Evolutionary conservation across 2,329 filamentous ascomycete genomes (phyloP).

Genomic region (Aureobasidium uvarum): DNA sequence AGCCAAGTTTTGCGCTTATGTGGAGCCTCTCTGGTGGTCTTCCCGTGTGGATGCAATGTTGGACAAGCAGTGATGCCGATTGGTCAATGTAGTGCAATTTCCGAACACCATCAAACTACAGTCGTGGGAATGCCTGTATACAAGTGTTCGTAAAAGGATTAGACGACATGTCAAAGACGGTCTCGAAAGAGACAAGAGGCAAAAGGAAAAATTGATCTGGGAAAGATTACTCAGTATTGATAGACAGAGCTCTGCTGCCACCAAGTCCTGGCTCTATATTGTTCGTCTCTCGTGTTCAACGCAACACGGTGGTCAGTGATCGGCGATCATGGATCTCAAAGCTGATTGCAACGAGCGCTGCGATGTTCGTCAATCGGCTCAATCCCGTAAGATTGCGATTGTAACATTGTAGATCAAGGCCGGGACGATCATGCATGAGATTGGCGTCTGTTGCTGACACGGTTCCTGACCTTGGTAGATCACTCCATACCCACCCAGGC

Average conservation of each 20-base stretch:
- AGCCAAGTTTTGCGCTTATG: constrained; percentile 1
- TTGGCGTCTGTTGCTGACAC: not conserved
- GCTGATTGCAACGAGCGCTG: not conserved
- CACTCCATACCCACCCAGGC: not conserved
- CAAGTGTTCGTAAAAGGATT: too few species aligned
- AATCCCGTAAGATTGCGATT: not conserved
- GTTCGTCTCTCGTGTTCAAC: not conserved
- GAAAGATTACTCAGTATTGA: not conserved
- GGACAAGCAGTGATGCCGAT: not conserved
- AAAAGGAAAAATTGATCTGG: too few species aligned
- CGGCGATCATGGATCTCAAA: not conserved
- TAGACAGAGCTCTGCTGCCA: not conserved
- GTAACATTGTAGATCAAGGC: not conserved
- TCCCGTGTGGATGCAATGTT: not conserved
- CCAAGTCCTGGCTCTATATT: not conserved
- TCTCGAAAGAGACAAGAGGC: not conserved
- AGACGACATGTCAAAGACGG: not conserved
- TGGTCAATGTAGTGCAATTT: not conserved
- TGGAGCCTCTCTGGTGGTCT: not conserved
- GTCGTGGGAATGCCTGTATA: not conserved
- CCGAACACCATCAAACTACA: not conserved
- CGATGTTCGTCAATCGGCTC: not conserved
- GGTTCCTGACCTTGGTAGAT: not conserved
- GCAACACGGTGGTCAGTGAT: not conserved
- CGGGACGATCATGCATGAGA: not conserved